Percentiles rank a stretch among this genome's conserved stretches.
Evolutionary conservation across 805 yeast genomes (phyloP).

Genomic region (Cyberlindnera veronae): DNA sequence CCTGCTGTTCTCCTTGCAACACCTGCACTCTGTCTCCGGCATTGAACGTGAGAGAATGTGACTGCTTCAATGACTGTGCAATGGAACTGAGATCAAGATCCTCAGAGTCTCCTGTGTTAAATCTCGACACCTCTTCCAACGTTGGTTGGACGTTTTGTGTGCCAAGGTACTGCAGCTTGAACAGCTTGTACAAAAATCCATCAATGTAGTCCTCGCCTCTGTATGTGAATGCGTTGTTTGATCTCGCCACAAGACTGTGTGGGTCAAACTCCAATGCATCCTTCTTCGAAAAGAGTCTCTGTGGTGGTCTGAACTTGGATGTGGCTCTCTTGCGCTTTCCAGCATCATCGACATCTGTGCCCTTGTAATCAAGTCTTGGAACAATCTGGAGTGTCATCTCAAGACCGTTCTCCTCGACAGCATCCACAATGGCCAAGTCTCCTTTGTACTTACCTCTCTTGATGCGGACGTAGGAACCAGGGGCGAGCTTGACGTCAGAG

Average conservation of each 20-base stretch:
- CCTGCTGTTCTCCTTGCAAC: slow-evolving; percentile 89
- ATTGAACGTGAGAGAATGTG: slow-evolving; percentile 63
- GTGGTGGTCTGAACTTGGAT: slow-evolving; percentile 73
- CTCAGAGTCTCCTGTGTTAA: slow-evolving; percentile 69
- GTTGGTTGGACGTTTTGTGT: slow-evolving; percentile 82
- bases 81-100: slow-evolving; percentile 83
- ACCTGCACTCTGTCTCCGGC: slow-evolving; percentile 95
- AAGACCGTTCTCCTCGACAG: slow-evolving; percentile 88
- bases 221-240: slow-evolving; percentile 64
- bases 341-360: slow-evolving; percentile 50
- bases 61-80: slow-evolving; percentile 77
- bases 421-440: slow-evolving; percentile 90
- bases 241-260: slow-evolving; percentile 63
- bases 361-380: slow-evolving; percentile 91
- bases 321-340: slow-evolving; percentile 51
- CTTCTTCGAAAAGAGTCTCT: slow-evolving; percentile 79
- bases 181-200: slow-evolving; percentile 85
- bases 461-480: slow-evolving; percentile 89
- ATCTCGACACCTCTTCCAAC: slow-evolving; percentile 81
- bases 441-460: slow-evolving; percentile 89
- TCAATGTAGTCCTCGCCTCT: slow-evolving; percentile 85
- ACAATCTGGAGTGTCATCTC: slow-evolving; percentile 92
- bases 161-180: slow-evolving; percentile 75
- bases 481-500: slow-evolving; percentile 81
- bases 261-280: slow-evolving; percentile 87